Evolutionary conservation across 2,329 filamentous ascomycete species (phyloP).

Genomic region (Penicillium expansum): DNA sequence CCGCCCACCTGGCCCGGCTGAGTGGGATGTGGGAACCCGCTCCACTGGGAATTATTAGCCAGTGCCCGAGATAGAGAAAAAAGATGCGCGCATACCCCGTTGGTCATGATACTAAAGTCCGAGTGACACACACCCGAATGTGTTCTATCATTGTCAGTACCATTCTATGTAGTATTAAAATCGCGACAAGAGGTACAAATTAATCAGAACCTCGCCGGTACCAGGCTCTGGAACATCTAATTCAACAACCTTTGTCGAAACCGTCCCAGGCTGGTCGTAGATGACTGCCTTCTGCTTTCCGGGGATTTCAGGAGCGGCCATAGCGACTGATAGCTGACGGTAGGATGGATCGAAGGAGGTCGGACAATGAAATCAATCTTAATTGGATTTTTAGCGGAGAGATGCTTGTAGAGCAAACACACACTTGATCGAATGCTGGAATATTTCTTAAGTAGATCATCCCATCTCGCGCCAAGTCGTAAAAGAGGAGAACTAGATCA

Average conservation of each 20-base stretch:
- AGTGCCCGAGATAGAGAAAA: too few species aligned
- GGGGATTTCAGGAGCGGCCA: slow-evolving; percentile 47
- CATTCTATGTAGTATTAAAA: neutral
- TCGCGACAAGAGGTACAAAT: slow-evolving; percentile 47
- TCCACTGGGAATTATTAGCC: slow-evolving; percentile 44
- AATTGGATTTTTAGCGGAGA: neutral
- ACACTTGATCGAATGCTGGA: neutral
- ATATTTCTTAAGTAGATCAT: neutral
- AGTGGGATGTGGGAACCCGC: slow-evolving; percentile 57
- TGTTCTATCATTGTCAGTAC: slow-evolving; percentile 40
- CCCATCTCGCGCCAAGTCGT: neutral
- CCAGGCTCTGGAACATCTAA: slow-evolving; percentile 65
- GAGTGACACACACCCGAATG: slow-evolving; percentile 66
- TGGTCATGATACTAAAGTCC: slow-evolving; percentile 57
- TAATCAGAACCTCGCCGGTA: slow-evolving; percentile 60
- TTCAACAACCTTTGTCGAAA: slow-evolving; percentile 63
- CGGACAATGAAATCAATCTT: too few species aligned
- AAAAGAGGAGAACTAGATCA: neutral
- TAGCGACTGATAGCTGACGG: slow-evolving; percentile 17
- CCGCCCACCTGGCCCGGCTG: slow-evolving; percentile 63
- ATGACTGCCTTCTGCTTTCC: slow-evolving; percentile 62
- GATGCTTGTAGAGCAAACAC: neutral
- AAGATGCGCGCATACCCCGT: slow-evolving; percentile 28
- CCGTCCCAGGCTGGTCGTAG: slow-evolving; percentile 63
- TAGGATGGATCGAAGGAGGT: neutral